Evolutionary conservation across 2,329 filamentous ascomycete genomes (phyloP).

Genomic region (Bipolaris oryzae): DNA sequence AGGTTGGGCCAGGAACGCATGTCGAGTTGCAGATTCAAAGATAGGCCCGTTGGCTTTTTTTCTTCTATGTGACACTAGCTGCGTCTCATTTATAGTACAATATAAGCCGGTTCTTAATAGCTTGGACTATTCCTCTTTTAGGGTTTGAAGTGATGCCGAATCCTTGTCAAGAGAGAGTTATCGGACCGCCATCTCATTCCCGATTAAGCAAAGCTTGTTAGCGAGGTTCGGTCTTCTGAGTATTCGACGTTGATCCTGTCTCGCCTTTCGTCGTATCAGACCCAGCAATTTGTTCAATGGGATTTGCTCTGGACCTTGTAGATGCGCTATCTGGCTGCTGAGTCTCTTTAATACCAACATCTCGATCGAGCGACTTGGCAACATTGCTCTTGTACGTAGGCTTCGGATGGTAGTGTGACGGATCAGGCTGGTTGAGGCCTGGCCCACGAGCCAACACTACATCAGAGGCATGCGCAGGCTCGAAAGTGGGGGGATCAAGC

Average conservation of each 20-base stretch:
- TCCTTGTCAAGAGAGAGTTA: background rate
- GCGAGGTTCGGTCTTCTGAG: background rate
- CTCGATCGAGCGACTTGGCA: constrained; percentile 2
- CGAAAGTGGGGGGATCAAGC: constrained; percentile 15
- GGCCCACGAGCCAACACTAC: constrained; percentile 7
- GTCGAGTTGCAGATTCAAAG: no score
- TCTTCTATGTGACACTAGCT: no score
- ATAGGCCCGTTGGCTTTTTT: no score
- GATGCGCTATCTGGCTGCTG: background rate
- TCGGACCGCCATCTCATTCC: background rate
- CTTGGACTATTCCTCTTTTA: no score
- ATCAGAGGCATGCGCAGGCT: background rate
- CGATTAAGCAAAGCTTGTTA: background rate
- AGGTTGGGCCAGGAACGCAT: no score
- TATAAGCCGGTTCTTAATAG: no score
- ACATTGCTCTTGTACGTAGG: constrained; percentile 7
- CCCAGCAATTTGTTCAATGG: background rate
- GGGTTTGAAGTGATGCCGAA: background rate
- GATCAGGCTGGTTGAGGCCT: constrained; percentile 7
- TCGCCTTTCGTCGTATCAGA: no score
- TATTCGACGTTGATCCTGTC: no score
- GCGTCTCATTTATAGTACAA: no score
- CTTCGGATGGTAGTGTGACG: constrained; percentile 13
- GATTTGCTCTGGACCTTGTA: constrained; percentile 5
- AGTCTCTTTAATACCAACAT: background rate